phyloP scores from a whole-genome alignment of 140 eudicot species.

The Stevia rebaudiana region DNA sequence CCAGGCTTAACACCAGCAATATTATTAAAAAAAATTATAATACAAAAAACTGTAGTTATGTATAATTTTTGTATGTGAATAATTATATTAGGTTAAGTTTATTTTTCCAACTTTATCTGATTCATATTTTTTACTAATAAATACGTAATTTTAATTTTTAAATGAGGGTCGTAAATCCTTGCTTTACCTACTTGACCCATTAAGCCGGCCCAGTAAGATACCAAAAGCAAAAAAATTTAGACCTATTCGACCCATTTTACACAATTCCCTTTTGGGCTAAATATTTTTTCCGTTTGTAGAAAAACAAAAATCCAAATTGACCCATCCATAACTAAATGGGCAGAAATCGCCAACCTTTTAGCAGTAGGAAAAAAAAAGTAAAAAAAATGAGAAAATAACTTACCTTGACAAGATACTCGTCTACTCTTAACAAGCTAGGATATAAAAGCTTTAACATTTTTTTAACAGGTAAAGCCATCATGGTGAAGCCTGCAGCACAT shows the following conservation, averaged over 20 bases:
- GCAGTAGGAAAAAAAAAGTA: not conserved
- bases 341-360: not conserved
- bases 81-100: too few species aligned
- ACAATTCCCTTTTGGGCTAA: not conserved
- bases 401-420: slow-evolving; percentile 73
- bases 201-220: too few species aligned
- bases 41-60: too few species aligned
- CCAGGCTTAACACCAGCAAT: too few species aligned
- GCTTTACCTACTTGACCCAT: too few species aligned
- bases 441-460: slow-evolving; percentile 72
- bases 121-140: too few species aligned
- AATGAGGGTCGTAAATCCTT: too few species aligned
- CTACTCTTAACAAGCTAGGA: slow-evolving; percentile 73
- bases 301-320: not conserved
- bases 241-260: not conserved
- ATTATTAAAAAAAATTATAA: too few species aligned
- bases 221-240: not conserved
- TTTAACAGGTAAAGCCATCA: slow-evolving; percentile 96
- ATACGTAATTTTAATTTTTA: too few species aligned
- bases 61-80: too few species aligned
- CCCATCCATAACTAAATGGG: not conserved
- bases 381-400: slow-evolving; percentile 12
- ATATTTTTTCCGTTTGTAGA: not conserved
- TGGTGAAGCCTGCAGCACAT: slow-evolving; percentile 93
- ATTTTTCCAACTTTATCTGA: too few species aligned